Conservation (phyloP, 371 early-diverging fungal genomes). For the Nematocida parisii region DNA sequence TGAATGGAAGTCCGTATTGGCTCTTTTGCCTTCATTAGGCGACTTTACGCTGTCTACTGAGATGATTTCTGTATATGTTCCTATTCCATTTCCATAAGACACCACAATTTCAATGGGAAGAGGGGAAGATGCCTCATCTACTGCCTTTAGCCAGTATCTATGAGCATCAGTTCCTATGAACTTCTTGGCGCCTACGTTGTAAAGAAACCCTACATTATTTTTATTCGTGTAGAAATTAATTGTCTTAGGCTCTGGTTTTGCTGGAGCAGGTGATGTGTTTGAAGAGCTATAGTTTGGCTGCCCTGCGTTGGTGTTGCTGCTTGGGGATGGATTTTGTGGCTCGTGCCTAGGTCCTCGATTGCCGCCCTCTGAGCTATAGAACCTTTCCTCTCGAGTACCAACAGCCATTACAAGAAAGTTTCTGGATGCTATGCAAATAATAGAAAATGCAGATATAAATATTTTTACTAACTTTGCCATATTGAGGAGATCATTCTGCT, state of each 20-base stretch:
- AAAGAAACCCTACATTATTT: slow-evolving; percentile 34
- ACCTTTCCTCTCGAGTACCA: too few species aligned
- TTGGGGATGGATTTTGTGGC: not conserved
- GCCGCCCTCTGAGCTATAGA: too few species aligned
- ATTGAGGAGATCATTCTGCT: not conserved
- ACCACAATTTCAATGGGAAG: slow-evolving; percentile 1
- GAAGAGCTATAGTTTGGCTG: not conserved
- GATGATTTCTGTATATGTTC: slow-evolving; percentile 6
- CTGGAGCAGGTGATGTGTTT: not conserved
- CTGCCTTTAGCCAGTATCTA: slow-evolving; percentile 8
- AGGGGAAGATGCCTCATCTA: not conserved
- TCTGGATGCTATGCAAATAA: too few species aligned
- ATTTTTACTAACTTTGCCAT: too few species aligned
- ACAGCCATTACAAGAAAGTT: too few species aligned
- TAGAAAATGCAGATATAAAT: too few species aligned
- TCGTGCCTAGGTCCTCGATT: too few species aligned
- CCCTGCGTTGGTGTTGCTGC: not conserved
- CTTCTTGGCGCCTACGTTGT: slow-evolving; percentile 36
- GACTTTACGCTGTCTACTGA: not conserved
- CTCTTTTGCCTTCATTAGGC: not conserved
- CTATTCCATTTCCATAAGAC: slow-evolving; percentile 4
- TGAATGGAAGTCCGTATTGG: not conserved
- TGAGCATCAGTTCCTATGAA: slow-evolving; percentile 17
- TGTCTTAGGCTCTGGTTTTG: not conserved
- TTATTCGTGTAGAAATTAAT: not conserved